These are phyloP conservation scores for Termitomyces sp. DNA, from an alignment of 1,284 basidiomycete genomes.

Conservation along the genomic window DNA sequence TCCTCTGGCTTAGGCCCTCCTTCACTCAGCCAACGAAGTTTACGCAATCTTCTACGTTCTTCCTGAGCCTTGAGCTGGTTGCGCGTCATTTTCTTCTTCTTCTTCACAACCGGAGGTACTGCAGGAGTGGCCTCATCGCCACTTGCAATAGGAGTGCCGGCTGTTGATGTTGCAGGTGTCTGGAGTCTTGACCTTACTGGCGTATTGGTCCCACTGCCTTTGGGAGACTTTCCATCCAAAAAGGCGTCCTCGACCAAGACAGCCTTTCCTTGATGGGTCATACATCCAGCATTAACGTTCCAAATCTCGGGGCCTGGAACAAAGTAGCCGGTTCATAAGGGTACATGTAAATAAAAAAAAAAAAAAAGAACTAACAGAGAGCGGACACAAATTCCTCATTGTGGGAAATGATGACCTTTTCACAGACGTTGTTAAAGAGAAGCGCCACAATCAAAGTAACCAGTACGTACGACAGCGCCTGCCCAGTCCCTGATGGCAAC, in stretches of 20 bases:
- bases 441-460: constrained; percentile 10
- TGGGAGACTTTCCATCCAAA: constrained; percentile 54
- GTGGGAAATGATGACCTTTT: constrained; percentile 91
- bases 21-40: constrained; percentile 79
- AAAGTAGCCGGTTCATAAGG: constrained; percentile 14
- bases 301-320: constrained; percentile 71
- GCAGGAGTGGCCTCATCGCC: constrained; percentile 54
- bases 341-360: constrained; percentile 3
- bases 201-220: constrained; percentile 67
- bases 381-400: constrained; percentile 89
- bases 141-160: constrained; percentile 67
- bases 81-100: constrained; percentile 89
- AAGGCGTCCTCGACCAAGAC: constrained; percentile 79
- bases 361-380: constrained; percentile 58
- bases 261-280: constrained; percentile 86
- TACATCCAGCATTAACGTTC: constrained; percentile 74
- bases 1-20: constrained; percentile 81
- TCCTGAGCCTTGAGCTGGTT: constrained; percentile 89
- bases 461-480: constrained; percentile 78
- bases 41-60: constrained; percentile 74
- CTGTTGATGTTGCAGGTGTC: constrained; percentile 58
- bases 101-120: constrained; percentile 46
- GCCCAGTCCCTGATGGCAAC: constrained; percentile 96
- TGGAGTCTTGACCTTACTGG: constrained; percentile 59
- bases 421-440: constrained; percentile 14